Base-by-base conservation (phyloP, 441 rosid genomes). In the Populus tomentosa region DNA sequence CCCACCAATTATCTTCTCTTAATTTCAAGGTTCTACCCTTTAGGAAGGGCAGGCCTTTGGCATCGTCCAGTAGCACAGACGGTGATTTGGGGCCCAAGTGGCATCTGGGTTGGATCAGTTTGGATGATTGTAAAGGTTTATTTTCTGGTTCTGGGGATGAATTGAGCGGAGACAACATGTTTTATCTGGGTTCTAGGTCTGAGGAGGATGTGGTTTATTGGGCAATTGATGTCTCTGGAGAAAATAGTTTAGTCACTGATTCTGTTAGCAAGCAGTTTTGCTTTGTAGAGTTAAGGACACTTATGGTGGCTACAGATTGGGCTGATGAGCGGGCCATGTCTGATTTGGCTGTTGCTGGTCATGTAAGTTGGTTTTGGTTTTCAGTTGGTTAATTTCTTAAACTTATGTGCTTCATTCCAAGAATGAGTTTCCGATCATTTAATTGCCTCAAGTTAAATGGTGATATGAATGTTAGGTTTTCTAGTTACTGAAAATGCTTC, bases 231-330 rank as follows among this genome's bases (percentile, higher is more conserved):
- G 87, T 93, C 59, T 73, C 89, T 32, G 86, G 70, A 24, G 89
- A 79, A 73, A 75, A 67, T 78, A 80, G 81, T 65, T 35, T 84
- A 86, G 88, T 84, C 77, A 46, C 86, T 80, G 91, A 85, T 67
- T 79, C 85, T 61, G 86, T 77, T 8, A 80, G 82, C 64, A 84
- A 76, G 80, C 83, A 80, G 69, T 71, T 90, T 38, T 92, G 92
- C 74, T 95, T 95, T 82, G 92, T 92, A 24, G 99, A 95, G 83
- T 84, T 95, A 72, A 88, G 99, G 80, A 92, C 98, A 9, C 80
- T 95, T 4, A 93, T 95, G 99, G 95, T 93, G 71, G 99, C 98
- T 70, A 87, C 95, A 64, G 99, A 95, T 88, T 93, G 98, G 98
- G 81, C 86, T 59, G 85, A 92, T 82, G 84, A 86, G 61, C 79